A percentile compares a stretch with the other conserved stretches of the same genome.
These are phyloP conservation scores for Hyphopichia wangnamkhiaoensis DNA, from an alignment of 1,139 yeast species.

Conservation along the genomic window DNA sequence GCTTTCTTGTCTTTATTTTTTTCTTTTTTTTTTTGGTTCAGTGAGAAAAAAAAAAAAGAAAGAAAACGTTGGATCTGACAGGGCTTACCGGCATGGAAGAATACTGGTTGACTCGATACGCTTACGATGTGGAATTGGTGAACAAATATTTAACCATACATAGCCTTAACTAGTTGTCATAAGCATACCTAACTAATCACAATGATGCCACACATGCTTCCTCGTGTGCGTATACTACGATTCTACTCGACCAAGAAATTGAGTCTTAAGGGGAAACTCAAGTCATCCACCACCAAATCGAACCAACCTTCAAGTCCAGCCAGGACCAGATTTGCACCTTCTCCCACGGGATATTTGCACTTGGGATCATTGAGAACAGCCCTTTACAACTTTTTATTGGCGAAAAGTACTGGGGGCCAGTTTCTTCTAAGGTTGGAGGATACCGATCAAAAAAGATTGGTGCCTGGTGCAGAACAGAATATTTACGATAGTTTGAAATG, in stretches of 20 bases:
- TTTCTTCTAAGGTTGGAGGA: conserved; percentile 86
- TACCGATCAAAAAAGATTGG: conserved; percentile 80
- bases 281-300: conserved; percentile 14
- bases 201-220: background rate
- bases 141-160: too few species aligned
- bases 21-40: background rate
- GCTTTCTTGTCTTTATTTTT: background rate
- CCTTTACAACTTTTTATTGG: conserved; percentile 79
- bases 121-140: too few species aligned
- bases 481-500: conserved; percentile 74
- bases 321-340: conserved; percentile 93
- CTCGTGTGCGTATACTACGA: conserved; percentile 1
- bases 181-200: background rate
- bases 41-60: background rate
- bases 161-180: too few species aligned
- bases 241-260: conserved; percentile 8
- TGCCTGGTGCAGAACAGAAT: conserved; percentile 78
- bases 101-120: too few species aligned
- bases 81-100: too few species aligned
- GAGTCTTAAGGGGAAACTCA: conserved; percentile 9
- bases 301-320: conserved; percentile 61
- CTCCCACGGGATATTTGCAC: conserved; percentile 94
- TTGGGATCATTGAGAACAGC: conserved; percentile 94
- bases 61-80: background rate
- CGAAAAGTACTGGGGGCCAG: conserved; percentile 76